Evolutionary conservation across 2,329 filamentous ascomycete genomes (phyloP).

Genomic region (Penicillium sp.): DNA sequence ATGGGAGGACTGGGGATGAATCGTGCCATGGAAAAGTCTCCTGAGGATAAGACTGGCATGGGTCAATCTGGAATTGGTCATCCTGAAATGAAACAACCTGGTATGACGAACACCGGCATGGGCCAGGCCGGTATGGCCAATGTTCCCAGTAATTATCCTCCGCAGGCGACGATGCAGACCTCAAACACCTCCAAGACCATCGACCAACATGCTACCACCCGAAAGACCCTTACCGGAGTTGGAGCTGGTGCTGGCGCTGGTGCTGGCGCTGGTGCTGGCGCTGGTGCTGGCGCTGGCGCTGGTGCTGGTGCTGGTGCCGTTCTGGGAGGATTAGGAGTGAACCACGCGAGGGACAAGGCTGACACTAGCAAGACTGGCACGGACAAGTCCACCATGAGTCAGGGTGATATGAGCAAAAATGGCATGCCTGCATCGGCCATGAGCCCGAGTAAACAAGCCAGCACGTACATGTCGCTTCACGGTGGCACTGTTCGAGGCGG

Average conservation of each 20-base stretch:
- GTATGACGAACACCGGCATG: neutral
- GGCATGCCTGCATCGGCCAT: neutral
- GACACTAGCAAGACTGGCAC: neutral
- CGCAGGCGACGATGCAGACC: too few species aligned
- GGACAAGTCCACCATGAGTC: conserved; percentile 4
- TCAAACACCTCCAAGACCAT: too few species aligned
- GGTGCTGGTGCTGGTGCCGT: neutral
- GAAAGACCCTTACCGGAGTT: too few species aligned
- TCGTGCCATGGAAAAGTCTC: neutral
- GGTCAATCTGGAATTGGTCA: neutral
- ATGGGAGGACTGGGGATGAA: neutral
- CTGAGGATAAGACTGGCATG: neutral
- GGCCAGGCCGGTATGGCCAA: neutral
- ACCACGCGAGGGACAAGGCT: too few species aligned
- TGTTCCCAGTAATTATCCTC: too few species aligned
- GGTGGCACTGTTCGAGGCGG: conserved; percentile 1
- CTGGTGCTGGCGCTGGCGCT: neutral
- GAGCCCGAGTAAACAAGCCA: neutral
- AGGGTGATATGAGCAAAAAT: neutral
- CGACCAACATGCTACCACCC: too few species aligned
- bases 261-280: too few species aligned
- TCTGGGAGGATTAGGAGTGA: too few species aligned
- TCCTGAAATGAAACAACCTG: neutral
- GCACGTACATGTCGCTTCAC: neutral
- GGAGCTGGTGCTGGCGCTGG: neutral